Evolutionary conservation across 305 asterid species (phyloP).

Genomic region (Rubia balearica): DNA sequence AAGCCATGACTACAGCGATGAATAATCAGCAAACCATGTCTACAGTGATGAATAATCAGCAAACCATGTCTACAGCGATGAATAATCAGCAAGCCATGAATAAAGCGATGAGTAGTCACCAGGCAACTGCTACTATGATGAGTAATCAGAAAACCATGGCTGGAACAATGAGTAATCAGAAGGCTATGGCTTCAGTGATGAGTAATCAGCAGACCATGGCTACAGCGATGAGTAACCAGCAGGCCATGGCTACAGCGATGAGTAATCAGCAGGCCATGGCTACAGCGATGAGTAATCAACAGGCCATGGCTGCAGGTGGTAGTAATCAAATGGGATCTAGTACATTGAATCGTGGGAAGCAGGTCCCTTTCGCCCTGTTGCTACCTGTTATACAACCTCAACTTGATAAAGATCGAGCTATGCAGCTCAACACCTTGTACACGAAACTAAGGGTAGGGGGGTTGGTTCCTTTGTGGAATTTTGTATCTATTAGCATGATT

Average conservation of each 20-base stretch:
- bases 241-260: background rate
- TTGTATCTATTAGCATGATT: constrained; percentile 11
- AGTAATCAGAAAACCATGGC: constrained; percentile 31
- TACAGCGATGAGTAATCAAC: constrained; percentile 13
- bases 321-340: constrained; percentile 29
- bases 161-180: constrained; percentile 16
- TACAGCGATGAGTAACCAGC: constrained; percentile 1
- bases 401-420: constrained; percentile 82
- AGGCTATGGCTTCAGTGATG: background rate
- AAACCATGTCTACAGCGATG: constrained; percentile 12
- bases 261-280: background rate
- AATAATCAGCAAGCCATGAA: constrained; percentile 19
- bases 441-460: constrained; percentile 54
- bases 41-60: constrained; percentile 36
- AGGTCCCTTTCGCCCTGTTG: constrained; percentile 32
- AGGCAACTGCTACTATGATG: constrained; percentile 19
- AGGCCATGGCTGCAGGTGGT: constrained; percentile 16
- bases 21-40: constrained; percentile 20
- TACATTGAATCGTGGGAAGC: constrained; percentile 50
- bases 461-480: constrained; percentile 11
- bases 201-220: constrained; percentile 10
- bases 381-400: constrained; percentile 84
- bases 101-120: constrained; percentile 13
- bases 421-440: constrained; percentile 79
- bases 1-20: background rate